Evolutionary conservation across 2,329 filamentous ascomycete species (phyloP).

Genomic region (Fusarium drepaniforme): DNA sequence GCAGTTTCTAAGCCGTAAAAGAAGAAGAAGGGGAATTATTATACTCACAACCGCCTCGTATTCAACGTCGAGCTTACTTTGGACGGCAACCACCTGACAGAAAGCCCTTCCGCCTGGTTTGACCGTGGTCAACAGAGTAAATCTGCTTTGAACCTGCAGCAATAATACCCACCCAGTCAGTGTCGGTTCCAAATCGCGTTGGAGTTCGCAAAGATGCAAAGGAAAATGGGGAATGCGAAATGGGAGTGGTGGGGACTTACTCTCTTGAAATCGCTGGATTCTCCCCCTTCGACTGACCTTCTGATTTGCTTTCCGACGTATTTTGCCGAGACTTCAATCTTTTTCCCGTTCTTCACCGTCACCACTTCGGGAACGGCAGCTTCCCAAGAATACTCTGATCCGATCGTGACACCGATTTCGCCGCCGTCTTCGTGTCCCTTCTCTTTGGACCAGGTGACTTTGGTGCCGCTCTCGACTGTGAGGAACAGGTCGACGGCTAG

Average conservation of each 20-base stretch:
- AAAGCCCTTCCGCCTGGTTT: background rate
- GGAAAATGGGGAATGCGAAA: too few relatives aligned
- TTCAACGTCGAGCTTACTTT: background rate
- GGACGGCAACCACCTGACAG: background rate
- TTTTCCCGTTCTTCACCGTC: background rate
- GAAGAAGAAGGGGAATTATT: background rate
- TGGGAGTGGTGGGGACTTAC: background rate
- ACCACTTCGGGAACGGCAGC: background rate
- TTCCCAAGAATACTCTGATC: background rate
- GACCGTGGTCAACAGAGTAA: background rate
- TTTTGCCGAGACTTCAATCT: background rate
- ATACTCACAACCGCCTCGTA: background rate
- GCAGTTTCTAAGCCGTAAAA: background rate
- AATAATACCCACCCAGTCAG: background rate
- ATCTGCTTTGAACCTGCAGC: background rate
- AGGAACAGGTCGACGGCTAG: background rate
- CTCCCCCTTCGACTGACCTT: background rate
- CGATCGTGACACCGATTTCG: background rate
- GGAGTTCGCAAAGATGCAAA: too few relatives aligned
- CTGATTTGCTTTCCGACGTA: background rate
- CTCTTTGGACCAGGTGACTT: background rate
- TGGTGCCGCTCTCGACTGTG: background rate
- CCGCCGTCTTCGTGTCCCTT: background rate
- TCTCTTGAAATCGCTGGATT: background rate
- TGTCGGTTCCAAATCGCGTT: background rate